Base-by-base conservation (phyloP, 345 rosid species). In the Diplotaxis tenuifolia region DNA sequence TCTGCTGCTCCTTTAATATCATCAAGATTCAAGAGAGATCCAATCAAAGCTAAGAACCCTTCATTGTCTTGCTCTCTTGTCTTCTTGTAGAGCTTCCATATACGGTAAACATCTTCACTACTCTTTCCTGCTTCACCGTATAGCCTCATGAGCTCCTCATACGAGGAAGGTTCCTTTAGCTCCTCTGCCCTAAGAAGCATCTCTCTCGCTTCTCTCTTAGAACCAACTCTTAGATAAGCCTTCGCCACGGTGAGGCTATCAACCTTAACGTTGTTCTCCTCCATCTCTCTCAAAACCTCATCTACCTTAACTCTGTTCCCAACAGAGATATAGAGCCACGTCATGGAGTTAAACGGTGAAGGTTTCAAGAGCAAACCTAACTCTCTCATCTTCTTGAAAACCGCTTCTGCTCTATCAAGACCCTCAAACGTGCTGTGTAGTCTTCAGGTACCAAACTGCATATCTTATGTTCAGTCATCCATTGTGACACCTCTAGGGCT, bases 331-430 rank as follows among this genome's bases (percentile, higher is more conserved):
- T 20, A 64, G 55, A 64, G 34, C 18, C 34, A 64, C 1, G 2
- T 14, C 68, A 42, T 64, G n/a, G 68, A 64, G 16, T 9, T 47
- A 23, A 47, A 65, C 1, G n/a, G n/a, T n/a, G n/a, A n/a, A n/a
- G n/a, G n/a, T n/a, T n/a, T n/a, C n/a, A n/a, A n/a, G n/a, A n/a
- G 42, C 12, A 36, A 10, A 36, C 10, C 42, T 36, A 36, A 23
- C 58, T 49, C 36, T 15, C 16, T 28, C 58, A 65, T 65, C 45
- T 49, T 49, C 70, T 65, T 4, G 58, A 25, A 65, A 49, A 5
- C 7, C 27, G 18, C 50, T 6, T 28, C 45, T 0, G 58, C 70
- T 28, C 12, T 65, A 18, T 7, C 6, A 1, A 65, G 9, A 45
- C 2, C n/a, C 1, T 5, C 16, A 36, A 10, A 9, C 42, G 12